A percentile compares a stretch with the other conserved stretches of the same genome.
Conservation (phyloP, 1,284 basidiomycete species). For the Cerrena zonata region DNA sequence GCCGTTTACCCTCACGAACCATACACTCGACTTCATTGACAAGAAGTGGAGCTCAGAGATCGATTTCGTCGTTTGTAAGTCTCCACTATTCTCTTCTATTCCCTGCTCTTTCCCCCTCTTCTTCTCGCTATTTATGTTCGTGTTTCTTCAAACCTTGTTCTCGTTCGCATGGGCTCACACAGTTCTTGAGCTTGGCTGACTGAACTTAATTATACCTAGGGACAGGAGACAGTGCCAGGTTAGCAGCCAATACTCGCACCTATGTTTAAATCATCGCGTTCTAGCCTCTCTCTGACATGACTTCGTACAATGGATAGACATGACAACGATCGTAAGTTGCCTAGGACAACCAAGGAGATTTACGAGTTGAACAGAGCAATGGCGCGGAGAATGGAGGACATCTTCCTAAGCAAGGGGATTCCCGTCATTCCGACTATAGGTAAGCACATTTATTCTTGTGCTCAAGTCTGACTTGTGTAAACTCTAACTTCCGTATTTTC, state of each 20-base stretch:
- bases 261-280: neutral
- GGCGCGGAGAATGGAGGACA: conserved; percentile 62
- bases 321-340: conserved; percentile 78
- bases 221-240: conserved; percentile 92
- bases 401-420: conserved; percentile 67
- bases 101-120: too few relatives aligned
- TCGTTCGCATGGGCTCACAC: too few relatives aligned
- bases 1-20: conserved; percentile 71
- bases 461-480: conserved; percentile 3
- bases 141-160: neutral
- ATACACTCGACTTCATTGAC: conserved; percentile 77
- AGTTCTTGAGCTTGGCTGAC: conserved; percentile 7
- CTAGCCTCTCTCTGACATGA: too few relatives aligned
- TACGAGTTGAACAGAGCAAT: conserved; percentile 70
- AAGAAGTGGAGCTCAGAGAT: conserved; percentile 78
- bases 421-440: conserved; percentile 83
- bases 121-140: neutral
- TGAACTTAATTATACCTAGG: conserved; percentile 39
- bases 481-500: neutral
- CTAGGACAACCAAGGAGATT: conserved; percentile 80
- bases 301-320: conserved; percentile 54
- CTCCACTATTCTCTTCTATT: neutral
- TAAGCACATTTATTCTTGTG: conserved; percentile 30
- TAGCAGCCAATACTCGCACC: neutral
- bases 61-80: conserved; percentile 81